These are phyloP conservation scores for Posidonia oceanica DNA, from an alignment of 116 monocot species.

Conservation along the genomic window DNA sequence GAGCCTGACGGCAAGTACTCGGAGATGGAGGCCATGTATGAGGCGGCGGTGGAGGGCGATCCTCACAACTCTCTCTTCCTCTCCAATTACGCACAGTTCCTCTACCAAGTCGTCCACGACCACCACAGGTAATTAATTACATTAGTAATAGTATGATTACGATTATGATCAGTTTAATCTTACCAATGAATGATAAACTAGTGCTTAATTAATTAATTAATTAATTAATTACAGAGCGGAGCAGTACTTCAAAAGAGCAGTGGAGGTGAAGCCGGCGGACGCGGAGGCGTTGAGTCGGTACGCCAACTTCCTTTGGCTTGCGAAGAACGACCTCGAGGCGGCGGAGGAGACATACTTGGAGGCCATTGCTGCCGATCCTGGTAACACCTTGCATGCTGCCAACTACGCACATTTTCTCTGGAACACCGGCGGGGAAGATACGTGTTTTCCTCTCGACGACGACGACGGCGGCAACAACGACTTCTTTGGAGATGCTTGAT, in stretches of 20 bases:
- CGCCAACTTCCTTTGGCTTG: conserved; percentile 72
- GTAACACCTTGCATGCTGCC: conserved; percentile 46
- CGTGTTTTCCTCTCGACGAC: conserved; percentile 44
- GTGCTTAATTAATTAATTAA: not conserved
- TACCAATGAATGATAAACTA: not conserved
- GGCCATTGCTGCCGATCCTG: conserved; percentile 63
- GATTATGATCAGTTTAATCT: not conserved
- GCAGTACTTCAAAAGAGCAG: conserved; percentile 59
- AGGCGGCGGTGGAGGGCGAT: conserved; percentile 26
- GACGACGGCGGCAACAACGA: not conserved
- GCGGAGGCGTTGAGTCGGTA: conserved; percentile 59
- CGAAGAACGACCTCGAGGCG: conserved; percentile 37
- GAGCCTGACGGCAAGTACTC: conserved; percentile 27
- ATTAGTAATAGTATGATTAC: no score
- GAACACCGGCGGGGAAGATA: conserved; percentile 80
- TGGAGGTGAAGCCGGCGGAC: conserved; percentile 36
- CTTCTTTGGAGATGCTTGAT: no score
- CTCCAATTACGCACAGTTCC: conserved; percentile 86
- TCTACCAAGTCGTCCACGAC: conserved; percentile 56
- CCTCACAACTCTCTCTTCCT: conserved; percentile 60
- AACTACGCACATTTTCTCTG: conserved; percentile 81
- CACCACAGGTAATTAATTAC: conserved; percentile 36
- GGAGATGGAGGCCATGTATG: conserved; percentile 43
- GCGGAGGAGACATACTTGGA: conserved; percentile 75
- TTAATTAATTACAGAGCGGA: conserved; percentile 19